These are phyloP conservation scores for Yamadazyma epiphylla DNA, from an alignment of 1,139 yeast genomes.

Conservation along the genomic window DNA sequence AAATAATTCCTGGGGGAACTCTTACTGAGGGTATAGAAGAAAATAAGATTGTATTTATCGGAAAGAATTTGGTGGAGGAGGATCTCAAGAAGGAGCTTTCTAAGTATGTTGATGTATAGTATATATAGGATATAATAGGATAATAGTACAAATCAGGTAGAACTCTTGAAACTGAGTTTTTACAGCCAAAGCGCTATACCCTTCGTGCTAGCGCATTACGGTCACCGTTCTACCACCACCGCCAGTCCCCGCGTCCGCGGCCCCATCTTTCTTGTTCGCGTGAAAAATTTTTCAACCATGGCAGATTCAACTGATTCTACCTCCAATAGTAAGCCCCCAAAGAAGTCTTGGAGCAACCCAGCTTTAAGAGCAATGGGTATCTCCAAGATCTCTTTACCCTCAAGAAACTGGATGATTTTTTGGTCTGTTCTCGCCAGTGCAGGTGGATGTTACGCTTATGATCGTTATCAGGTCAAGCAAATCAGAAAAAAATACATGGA, in stretches of 20 bases:
- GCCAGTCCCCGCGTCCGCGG: too few relatives aligned
- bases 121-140: too few relatives aligned
- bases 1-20: conserved; percentile 54
- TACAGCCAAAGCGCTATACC: too few relatives aligned
- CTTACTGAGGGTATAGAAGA: conserved; percentile 32
- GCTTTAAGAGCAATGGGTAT: conserved; percentile 88
- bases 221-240: too few relatives aligned
- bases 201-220: too few relatives aligned
- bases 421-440: conserved; percentile 67
- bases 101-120: conserved; percentile 11
- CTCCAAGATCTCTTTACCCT: conserved; percentile 71
- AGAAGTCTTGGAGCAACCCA: conserved; percentile 71
- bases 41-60: conserved; percentile 75
- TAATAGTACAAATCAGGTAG: too few relatives aligned
- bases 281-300: conserved; percentile 1
- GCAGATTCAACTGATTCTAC: background rate
- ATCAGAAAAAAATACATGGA: conserved; percentile 67
- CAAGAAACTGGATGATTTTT: conserved; percentile 90
- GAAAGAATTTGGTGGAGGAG: conserved; percentile 50
- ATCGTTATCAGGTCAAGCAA: conserved; percentile 66
- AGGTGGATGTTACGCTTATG: conserved; percentile 75
- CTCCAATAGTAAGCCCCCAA: conserved; percentile 14
- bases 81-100: conserved; percentile 25
- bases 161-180: background rate
- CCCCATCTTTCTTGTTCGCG: background rate